Evolutionary conservation across 2,329 filamentous ascomycete genomes (phyloP), one percentile per base, ranked within the genome.

Genomic region (Stagonosporopsis tanaceti): DNA sequence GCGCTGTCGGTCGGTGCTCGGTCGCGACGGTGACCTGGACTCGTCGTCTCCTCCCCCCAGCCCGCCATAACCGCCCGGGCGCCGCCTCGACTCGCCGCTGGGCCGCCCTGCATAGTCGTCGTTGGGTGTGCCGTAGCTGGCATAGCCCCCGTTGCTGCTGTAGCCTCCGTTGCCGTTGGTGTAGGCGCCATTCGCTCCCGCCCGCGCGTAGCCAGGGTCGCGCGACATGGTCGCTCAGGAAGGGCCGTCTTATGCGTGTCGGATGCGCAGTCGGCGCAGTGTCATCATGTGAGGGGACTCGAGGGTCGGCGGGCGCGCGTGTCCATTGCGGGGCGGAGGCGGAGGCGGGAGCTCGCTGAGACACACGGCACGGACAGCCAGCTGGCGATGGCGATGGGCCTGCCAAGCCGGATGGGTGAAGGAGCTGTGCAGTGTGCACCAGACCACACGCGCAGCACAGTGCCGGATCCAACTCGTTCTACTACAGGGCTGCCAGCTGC

Each of bases 191-290:
- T 77, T 75, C 42, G 69, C 53, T 44, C 71, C 69, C 51, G 68
- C 58, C 60, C 70, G 71, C 59, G 66, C 55, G 62, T 68, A 71
- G 59, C 66, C 71, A 42, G 71, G 72, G 47, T 67, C 67, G 60
- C 73, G 75, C 57, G 75, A 77, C 76, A 77, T 77, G 67, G 60
- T 52, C 48, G 20, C 50, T 53, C 39, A 62, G 48, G 30, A 30
- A 52, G 58, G 53, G 57, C 50, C 40, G 47, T 46, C 35, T 57
- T 38, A 30, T 53, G 20, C 39, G 50, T 34, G 39, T 55, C 37
- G 51, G 55, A 12, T 47, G 32, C 32, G 50, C 30, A 38, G 47
- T 47, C 27, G 53, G 25, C 34, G 53, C 47, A 44, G 24, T 28
- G n/a, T 38, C 53, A 57, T 57, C 8, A 9, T 55, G 52, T 32